phyloP scores from a whole-genome alignment of 2,329 filamentous ascomycete genomes.

The Aspergillus carbonarius region DNA sequence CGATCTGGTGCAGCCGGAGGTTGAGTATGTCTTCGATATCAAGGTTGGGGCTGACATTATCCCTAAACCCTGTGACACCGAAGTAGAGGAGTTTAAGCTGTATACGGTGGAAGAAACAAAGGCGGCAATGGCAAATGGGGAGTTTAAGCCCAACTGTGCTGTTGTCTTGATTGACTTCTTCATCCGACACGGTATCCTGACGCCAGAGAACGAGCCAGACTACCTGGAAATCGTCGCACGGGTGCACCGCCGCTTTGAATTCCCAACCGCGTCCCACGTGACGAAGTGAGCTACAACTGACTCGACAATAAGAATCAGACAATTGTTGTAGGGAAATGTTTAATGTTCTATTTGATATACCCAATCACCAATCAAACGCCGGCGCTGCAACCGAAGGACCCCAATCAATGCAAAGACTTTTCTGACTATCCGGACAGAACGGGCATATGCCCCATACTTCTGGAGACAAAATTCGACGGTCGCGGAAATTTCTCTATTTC shows the following conservation, averaged over 20 bases:
- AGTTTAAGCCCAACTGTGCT: slow-evolving; percentile 93
- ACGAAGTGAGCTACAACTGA: slow-evolving; percentile 10
- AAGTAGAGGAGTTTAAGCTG: slow-evolving; percentile 82
- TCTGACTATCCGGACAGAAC: slow-evolving; percentile 12
- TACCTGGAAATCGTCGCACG: slow-evolving; percentile 73
- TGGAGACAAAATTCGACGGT: not conserved
- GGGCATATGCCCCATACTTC: not conserved
- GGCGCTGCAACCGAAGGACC: slow-evolving; percentile 39
- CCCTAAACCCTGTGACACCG: slow-evolving; percentile 78
- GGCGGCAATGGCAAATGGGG: slow-evolving; percentile 65
- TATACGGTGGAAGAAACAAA: slow-evolving; percentile 75
- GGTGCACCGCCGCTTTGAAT: slow-evolving; percentile 76
- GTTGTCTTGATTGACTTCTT: slow-evolving; percentile 87
- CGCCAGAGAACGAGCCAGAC: slow-evolving; percentile 72
- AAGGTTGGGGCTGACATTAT: slow-evolving; percentile 67
- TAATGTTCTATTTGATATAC: slow-evolving; percentile 37
- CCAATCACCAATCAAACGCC: slow-evolving; percentile 42
- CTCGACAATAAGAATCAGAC: not conserved
- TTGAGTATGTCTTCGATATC: slow-evolving; percentile 88
- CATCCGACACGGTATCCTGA: slow-evolving; percentile 78
- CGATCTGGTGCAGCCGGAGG: slow-evolving; percentile 82
- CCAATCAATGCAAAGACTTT: slow-evolving; percentile 29
- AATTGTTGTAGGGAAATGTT: slow-evolving; percentile 16
- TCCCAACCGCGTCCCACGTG: slow-evolving; percentile 61
- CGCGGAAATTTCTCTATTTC: slow-evolving; percentile 58